Percentiles rank a stretch among this genome's conserved stretches.
Conservation (phyloP, 2,329 filamentous ascomycete species). For the Talaromyces sp. region DNA sequence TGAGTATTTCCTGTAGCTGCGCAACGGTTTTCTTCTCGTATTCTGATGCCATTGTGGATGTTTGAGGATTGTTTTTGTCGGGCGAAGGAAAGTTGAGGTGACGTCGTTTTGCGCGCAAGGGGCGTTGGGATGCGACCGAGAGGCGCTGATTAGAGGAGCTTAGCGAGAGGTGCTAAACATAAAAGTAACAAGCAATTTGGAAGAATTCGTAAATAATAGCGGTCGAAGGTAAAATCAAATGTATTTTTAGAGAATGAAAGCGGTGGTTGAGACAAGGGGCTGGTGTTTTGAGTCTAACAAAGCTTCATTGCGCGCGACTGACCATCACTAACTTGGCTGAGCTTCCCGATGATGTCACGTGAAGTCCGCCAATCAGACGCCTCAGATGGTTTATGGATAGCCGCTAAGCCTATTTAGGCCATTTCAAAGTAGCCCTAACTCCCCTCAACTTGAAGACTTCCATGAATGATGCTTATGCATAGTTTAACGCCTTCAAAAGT, state of each 20-base stretch:
- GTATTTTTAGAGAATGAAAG: background rate
- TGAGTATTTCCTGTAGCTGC: slow-evolving; percentile 51
- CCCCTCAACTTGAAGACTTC: background rate
- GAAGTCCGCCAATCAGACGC: background rate
- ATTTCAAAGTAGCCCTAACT: slow-evolving; percentile 1
- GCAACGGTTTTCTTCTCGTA: slow-evolving; percentile 53
- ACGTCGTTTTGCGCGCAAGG: slow-evolving; percentile 15
- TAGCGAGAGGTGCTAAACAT: background rate
- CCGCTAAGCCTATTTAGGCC: background rate
- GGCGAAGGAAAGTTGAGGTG: background rate
- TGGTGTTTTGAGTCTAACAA: slow-evolving; percentile 7
- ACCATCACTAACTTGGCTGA: background rate
- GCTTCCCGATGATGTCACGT: slow-evolving; percentile 8
- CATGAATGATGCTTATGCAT: background rate
- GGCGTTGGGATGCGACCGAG: slow-evolving; percentile 11
- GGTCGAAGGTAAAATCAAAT: background rate
- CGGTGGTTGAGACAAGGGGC: background rate
- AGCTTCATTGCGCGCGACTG: slow-evolving; percentile 4
- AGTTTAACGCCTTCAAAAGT: background rate
- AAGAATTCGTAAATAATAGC: background rate
- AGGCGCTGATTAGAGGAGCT: slow-evolving; percentile 1
- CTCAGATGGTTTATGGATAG: background rate
- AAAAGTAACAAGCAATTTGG: background rate
- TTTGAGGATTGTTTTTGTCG: background rate
- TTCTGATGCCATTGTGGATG: slow-evolving; percentile 39